Conservation (phyloP, 139 green algal genomes). For the Trebouxia sp. region DNA sequence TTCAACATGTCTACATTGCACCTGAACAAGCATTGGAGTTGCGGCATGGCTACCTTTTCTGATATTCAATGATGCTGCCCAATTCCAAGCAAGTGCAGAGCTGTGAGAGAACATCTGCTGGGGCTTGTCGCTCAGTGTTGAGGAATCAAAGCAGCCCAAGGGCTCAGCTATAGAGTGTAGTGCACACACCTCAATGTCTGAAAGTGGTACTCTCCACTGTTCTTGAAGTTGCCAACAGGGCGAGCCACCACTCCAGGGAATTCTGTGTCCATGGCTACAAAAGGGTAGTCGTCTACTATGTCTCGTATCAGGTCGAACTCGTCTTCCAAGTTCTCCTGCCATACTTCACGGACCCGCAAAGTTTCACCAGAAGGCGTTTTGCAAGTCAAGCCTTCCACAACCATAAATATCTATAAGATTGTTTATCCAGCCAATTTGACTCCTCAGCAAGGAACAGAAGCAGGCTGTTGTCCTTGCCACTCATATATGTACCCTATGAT, state of each 20-base stretch:
- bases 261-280: conserved; percentile 99
- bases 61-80: too few relatives aligned
- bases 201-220: conserved; percentile 96
- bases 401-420: conserved; percentile 32
- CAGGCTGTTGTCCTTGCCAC: conserved; percentile 20
- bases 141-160: too few relatives aligned
- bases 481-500: conserved; percentile 21
- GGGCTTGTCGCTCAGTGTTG: too few relatives aligned
- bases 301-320: conserved; percentile 91
- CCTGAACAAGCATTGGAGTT: conserved; percentile 43
- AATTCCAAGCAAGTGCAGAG: too few relatives aligned
- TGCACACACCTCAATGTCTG: conserved; percentile 69
- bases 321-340: conserved; percentile 92
- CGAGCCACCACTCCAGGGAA: conserved; percentile 92
- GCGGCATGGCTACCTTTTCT: background rate
- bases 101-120: background rate
- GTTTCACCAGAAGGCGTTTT: conserved; percentile 59
- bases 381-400: conserved; percentile 35
- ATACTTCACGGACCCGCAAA: conserved; percentile 93
- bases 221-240: conserved; percentile 96
- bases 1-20: conserved; percentile 99
- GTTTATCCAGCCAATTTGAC: conserved; percentile 25
- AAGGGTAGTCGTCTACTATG: conserved; percentile 92
- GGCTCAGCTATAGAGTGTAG: background rate
- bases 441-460: conserved; percentile 16